These are phyloP conservation scores for Brettanomyces naardenensis DNA, from an alignment of 805 yeast species.

Conservation along the genomic window DNA sequence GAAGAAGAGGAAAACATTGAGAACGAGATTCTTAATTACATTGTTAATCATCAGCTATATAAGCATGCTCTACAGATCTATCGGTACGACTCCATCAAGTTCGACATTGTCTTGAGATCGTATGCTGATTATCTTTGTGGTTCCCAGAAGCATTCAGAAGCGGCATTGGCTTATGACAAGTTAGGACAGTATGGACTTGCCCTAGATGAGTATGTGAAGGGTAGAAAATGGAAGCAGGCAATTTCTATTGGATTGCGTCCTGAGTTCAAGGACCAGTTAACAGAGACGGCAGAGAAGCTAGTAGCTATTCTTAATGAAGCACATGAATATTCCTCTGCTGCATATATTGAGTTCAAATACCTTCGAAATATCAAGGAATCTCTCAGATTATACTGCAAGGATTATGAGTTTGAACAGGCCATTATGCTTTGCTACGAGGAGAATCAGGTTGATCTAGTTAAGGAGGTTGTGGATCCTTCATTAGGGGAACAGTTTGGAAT, in stretches of 20 bases:
- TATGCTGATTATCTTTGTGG: conserved; percentile 59
- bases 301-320: conserved; percentile 54
- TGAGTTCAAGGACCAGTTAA: conserved; percentile 26
- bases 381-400: conserved; percentile 62
- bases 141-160: conserved; percentile 55
- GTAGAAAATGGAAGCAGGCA: conserved; percentile 83
- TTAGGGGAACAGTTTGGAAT: conserved; percentile 83
- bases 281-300: conserved; percentile 49
- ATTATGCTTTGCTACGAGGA: conserved; percentile 49
- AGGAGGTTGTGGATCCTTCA: conserved; percentile 58
- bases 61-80: conserved; percentile 58
- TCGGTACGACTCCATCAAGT: conserved; percentile 47
- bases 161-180: conserved; percentile 73
- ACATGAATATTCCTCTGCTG: conserved; percentile 74
- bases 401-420: conserved; percentile 69
- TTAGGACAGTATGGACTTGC: conserved; percentile 53
- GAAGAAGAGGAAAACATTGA: conserved; percentile 28
- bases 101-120: conserved; percentile 42
- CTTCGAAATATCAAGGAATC: conserved; percentile 57
- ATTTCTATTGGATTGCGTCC: conserved; percentile 45
- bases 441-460: conserved; percentile 37
- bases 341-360: conserved; percentile 59
- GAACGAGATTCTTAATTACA: conserved; percentile 60
- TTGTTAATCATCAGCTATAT: conserved; percentile 62
- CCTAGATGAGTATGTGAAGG: conserved; percentile 57